These are phyloP conservation scores for Plasmodium chabaudi DNA, from an alignment of 169 alveolate genomes.

Conservation along the genomic window DNA sequence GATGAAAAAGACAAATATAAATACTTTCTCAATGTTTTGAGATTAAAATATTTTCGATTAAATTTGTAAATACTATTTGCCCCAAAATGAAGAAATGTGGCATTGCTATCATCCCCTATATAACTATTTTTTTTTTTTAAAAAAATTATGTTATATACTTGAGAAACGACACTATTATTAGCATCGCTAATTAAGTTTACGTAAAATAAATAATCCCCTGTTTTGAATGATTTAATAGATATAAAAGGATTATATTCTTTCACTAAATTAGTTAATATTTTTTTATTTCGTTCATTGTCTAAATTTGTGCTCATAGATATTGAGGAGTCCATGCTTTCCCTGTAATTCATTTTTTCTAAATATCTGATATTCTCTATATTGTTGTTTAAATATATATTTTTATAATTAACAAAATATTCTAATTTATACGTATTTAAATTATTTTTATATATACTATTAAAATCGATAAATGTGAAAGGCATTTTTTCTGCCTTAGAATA, in stretches of 20 bases:
- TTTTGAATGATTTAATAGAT: constrained; percentile 36
- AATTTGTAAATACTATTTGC: constrained; percentile 21
- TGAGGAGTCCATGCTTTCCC: background rate
- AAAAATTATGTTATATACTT: constrained; percentile 40
- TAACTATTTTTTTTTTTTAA: background rate
- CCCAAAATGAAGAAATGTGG: constrained; percentile 13
- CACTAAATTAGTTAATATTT: constrained; percentile 17
- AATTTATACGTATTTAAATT: constrained; percentile 11
- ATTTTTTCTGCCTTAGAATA: background rate
- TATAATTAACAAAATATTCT: constrained; percentile 52
- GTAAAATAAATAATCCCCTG: constrained; percentile 37
- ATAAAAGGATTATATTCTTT: constrained; percentile 25
- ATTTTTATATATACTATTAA: constrained; percentile 14
- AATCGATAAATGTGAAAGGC: constrained; percentile 12
- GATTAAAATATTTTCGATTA: constrained; percentile 19
- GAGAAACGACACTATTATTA: constrained; percentile 16
- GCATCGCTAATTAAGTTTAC: constrained; percentile 14
- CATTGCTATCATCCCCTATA: background rate
- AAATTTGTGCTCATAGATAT: background rate
- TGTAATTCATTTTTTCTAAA: background rate
- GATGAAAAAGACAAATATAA: background rate
- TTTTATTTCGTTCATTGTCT: background rate
- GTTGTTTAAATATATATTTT: constrained; percentile 16
- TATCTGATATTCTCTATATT: background rate
- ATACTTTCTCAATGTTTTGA: constrained; percentile 6